phyloP scores from a whole-genome alignment of 2,329 filamentous ascomycete genomes.

The Podosphaera fusca region DNA sequence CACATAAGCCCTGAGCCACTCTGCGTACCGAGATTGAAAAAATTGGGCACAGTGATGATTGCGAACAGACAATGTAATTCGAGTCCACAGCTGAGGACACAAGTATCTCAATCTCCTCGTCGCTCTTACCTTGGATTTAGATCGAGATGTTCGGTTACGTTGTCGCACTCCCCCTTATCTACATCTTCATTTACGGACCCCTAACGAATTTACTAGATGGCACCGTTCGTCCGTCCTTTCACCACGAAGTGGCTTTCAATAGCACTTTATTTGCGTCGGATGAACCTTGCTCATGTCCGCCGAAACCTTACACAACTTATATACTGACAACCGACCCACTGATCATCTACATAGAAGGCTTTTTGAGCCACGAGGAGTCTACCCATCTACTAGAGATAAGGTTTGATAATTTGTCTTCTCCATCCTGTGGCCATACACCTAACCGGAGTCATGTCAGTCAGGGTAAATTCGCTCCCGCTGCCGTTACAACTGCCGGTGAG shows the following conservation, averaged over 20 bases:
- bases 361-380: constrained; percentile 25
- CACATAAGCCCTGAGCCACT: no score
- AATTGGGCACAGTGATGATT: no score
- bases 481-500: constrained; percentile 25
- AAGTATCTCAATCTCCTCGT: background rate
- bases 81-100: background rate
- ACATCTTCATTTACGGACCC: constrained; percentile 12
- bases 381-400: constrained; percentile 28
- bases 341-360: constrained; percentile 33
- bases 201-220: constrained; percentile 10
- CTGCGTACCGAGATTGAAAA: no score
- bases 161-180: constrained; percentile 12
- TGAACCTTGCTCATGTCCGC: constrained; percentile 11
- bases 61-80: background rate
- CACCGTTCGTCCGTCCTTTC: constrained; percentile 1
- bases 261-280: constrained; percentile 14
- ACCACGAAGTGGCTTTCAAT: constrained; percentile 7
- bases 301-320: constrained; percentile 18
- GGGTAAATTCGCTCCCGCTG: constrained; percentile 28
- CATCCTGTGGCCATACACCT: constrained; percentile 3
- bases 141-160: constrained; percentile 12
- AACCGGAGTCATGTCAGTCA: constrained; percentile 15
- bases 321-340: constrained; percentile 29
- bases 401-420: constrained; percentile 15
- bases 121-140: no score